Base-by-base conservation (phyloP, 192 early-diverging fungal species). In the Gigaspora rosea region DNA sequence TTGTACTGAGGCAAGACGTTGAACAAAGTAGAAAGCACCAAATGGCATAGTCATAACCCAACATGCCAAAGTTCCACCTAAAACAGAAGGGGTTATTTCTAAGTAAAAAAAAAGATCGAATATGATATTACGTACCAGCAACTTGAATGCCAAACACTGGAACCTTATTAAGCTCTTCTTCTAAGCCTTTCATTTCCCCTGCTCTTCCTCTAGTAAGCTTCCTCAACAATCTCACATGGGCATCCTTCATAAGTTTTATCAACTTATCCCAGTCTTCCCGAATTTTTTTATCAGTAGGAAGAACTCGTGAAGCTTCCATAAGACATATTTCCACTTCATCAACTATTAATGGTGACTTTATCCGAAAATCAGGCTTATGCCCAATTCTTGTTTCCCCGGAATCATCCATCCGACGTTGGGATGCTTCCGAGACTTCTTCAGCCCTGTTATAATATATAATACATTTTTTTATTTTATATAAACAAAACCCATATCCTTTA, bases 11-110 rank as follows among this genome's bases (percentile, higher is more conserved):
- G 27, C 64, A 66, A 66, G 35, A 15, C 12, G 33, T 18, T 66
- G 64, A 66, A 58, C 57, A 58, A 58, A 58, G 57, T 58, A 58
- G 57, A 58, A 58, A 58, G 57, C 57, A 6, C 57, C 57, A 4
- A 58, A 58, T 47, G 64, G 64, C 64, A 66, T 66, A 47, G 64
- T 66, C 64, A 66, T 66, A 35, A 66, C 64, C 64, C 46, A 66
- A 66, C 64, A 66, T 18, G 64, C 64, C 64, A 66, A 15, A 35
- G 64, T 66, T 35, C 33, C 64, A 15, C 64, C 64, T 46, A 35
- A 11, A 46, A n/a, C 8, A 66, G 33, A n/a, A 66, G 64, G 64
- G 27, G 27, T 27, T 27, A 27, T 27, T 27, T 27, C 27, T 27
- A 27, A 27, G 27, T 27, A 27, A 27, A 27, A 27, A 27, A 27